Percentiles rank a stretch among this genome's conserved stretches.
Conservation (phyloP, 2,329 filamentous ascomycete genomes). For the Colletotrichum shisoi region DNA sequence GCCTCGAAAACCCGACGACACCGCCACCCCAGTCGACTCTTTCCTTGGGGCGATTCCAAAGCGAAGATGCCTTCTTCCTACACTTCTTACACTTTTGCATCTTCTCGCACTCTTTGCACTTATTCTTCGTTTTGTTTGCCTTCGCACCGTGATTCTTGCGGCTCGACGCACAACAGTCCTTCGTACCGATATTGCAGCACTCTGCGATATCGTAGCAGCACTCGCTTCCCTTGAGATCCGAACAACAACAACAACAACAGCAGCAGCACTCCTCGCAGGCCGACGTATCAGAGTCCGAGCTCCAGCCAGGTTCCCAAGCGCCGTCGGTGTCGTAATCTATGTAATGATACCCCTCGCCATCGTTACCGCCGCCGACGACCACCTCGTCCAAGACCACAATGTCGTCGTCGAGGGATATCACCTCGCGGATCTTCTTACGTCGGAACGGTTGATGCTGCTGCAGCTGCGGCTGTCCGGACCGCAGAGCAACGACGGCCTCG, state of each 20-base stretch:
- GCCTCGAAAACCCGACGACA: constrained; percentile 29
- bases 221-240: constrained; percentile 10
- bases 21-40: constrained; percentile 27
- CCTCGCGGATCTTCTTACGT: background rate
- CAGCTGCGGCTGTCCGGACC: background rate
- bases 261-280: background rate
- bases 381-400: background rate
- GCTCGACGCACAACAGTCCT: background rate
- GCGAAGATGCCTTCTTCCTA: constrained; percentile 9
- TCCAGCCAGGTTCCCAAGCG: background rate
- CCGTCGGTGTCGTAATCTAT: background rate
- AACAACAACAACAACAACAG: constrained; percentile 6
- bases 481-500: constrained; percentile 17
- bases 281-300: background rate
- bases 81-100: background rate
- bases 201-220: constrained; percentile 22
- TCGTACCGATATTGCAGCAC: background rate
- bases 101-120: background rate
- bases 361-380: background rate
- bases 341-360: background rate
- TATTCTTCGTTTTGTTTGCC: background rate
- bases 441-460: background rate
- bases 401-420: constrained; percentile 2
- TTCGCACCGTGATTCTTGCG: background rate
- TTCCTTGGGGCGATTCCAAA: background rate